phyloP scores from a whole-genome alignment of 225 moss, liverwort and hornwort species.

The Antitrichia curtipendula region DNA sequence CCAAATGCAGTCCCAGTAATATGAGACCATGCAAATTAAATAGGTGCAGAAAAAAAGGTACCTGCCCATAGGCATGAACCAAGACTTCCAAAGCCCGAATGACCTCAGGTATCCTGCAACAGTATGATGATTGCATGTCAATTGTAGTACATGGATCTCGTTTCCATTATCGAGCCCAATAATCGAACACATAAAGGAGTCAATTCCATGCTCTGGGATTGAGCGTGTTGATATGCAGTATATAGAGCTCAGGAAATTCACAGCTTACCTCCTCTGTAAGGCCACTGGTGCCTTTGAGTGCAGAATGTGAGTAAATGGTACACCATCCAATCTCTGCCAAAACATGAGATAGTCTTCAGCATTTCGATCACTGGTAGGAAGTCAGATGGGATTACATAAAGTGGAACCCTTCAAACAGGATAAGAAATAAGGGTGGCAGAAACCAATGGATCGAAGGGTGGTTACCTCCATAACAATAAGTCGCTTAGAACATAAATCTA shows the following conservation, averaged over 20 bases:
- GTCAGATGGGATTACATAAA: not conserved
- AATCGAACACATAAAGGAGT: not conserved
- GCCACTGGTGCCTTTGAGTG: constrained; percentile 54
- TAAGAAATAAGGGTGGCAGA: not conserved
- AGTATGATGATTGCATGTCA: not conserved
- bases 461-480: constrained; percentile 93
- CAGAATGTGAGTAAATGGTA: constrained; percentile 90
- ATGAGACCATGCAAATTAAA: not conserved
- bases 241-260: not conserved
- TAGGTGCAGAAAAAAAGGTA: not conserved
- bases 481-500: constrained; percentile 71
- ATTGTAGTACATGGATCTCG: not conserved
- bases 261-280: constrained; percentile 53
- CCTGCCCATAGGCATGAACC: constrained; percentile 85
- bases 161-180: not conserved
- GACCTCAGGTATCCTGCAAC: constrained; percentile 75
- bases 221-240: not conserved
- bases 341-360: not conserved
- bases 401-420: not conserved
- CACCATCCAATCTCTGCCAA: constrained; percentile 83
- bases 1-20: not conserved
- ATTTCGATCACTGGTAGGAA: not conserved
- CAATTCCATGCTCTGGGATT: not conserved
- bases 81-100: constrained; percentile 51
- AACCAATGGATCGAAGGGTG: not conserved